These are phyloP conservation scores for Leccinum pallidistipes DNA, from an alignment of 1,284 basidiomycete genomes.

Conservation along the genomic window DNA sequence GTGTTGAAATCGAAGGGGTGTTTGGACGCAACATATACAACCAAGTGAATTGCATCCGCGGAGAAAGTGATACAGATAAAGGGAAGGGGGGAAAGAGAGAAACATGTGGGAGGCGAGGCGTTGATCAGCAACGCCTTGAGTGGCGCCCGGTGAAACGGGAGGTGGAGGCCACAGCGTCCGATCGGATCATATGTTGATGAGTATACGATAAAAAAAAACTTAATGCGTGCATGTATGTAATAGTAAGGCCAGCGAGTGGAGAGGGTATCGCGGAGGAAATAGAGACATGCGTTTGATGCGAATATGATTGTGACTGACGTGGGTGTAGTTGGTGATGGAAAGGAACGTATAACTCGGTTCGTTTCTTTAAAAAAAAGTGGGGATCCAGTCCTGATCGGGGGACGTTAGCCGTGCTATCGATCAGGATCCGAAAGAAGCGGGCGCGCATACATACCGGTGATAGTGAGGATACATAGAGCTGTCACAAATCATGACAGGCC, in stretches of 20 bases:
- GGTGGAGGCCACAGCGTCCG: not conserved
- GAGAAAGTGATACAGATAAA: slow-evolving; percentile 3
- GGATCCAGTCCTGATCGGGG: slow-evolving; percentile 25
- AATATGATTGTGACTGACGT: slow-evolving; percentile 9
- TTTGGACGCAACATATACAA: not conserved
- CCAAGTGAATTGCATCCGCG: not conserved
- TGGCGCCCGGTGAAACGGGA: slow-evolving; percentile 9
- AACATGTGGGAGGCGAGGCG: slow-evolving; percentile 10
- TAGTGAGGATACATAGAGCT: slow-evolving; percentile 9
- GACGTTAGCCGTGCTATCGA: slow-evolving; percentile 1
- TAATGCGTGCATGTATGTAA: slow-evolving; percentile 7
- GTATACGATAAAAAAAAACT: slow-evolving; percentile 16
- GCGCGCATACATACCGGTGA: slow-evolving; percentile 17
- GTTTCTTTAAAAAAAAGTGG: slow-evolving; percentile 9
- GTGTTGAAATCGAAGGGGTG: not conserved
- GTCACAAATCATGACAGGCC: slow-evolving; percentile 12
- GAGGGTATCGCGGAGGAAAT: slow-evolving; percentile 11
- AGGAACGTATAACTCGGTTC: slow-evolving; percentile 17
- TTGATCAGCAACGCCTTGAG: not conserved
- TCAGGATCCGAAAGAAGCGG: not conserved
- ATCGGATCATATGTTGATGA: not conserved
- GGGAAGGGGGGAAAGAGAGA: not conserved
- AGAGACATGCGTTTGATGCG: slow-evolving; percentile 19
- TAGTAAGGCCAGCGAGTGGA: slow-evolving; percentile 2
- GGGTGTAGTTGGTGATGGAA: slow-evolving; percentile 11